Percentiles rank a stretch among this genome's conserved stretches.
phyloP scores from a whole-genome alignment of 768 basidiomycete genomes.

The Mrakia gelida region DNA sequence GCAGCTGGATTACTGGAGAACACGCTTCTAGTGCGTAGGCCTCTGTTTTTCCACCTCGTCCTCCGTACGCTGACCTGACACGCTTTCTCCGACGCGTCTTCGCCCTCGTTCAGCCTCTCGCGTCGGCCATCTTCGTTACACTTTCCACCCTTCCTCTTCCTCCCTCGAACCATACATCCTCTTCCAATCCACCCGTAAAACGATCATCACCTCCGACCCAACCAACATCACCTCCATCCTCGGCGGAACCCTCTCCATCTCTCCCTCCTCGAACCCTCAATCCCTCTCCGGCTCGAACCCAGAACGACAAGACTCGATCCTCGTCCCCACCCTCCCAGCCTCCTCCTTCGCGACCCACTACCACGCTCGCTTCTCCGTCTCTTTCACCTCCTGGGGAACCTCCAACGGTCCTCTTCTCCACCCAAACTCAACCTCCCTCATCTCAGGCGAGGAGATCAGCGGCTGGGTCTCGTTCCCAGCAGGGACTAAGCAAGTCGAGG shows the following conservation, averaged over 20 bases:
- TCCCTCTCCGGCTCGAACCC: conserved; percentile 63
- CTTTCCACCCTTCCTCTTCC: conserved; percentile 49
- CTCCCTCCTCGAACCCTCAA: conserved; percentile 40
- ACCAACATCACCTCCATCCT: conserved; percentile 54
- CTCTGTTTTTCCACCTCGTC: no score
- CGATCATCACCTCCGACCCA: conserved; percentile 55
- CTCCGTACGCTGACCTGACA: not conserved
- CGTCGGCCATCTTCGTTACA: conserved; percentile 69
- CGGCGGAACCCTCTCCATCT: conserved; percentile 52
- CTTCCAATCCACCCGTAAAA: conserved; percentile 62
- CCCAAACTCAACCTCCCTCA: conserved; percentile 39
- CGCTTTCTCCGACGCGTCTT: not conserved
- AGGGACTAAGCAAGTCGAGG: conserved; percentile 48
- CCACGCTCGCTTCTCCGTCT: conserved; percentile 45
- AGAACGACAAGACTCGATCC: conserved; percentile 68
- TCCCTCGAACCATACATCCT: conserved; percentile 55
- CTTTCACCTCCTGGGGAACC: conserved; percentile 52
- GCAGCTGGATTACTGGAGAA: conserved; percentile 34
- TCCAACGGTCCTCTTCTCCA: conserved; percentile 50
- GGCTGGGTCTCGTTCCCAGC: conserved; percentile 46
- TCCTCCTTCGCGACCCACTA: conserved; percentile 50
- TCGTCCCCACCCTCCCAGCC: conserved; percentile 52
- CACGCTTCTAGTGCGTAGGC: conserved; percentile 37
- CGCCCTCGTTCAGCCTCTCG: conserved; percentile 55
- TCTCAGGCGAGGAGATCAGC: conserved; percentile 52